A percentile compares a stretch with the other conserved stretches of the same genome.
These are phyloP conservation scores for Raffaelea deltoideospora DNA, from an alignment of 2,329 filamentous ascomycete species.

Conservation along the genomic window DNA sequence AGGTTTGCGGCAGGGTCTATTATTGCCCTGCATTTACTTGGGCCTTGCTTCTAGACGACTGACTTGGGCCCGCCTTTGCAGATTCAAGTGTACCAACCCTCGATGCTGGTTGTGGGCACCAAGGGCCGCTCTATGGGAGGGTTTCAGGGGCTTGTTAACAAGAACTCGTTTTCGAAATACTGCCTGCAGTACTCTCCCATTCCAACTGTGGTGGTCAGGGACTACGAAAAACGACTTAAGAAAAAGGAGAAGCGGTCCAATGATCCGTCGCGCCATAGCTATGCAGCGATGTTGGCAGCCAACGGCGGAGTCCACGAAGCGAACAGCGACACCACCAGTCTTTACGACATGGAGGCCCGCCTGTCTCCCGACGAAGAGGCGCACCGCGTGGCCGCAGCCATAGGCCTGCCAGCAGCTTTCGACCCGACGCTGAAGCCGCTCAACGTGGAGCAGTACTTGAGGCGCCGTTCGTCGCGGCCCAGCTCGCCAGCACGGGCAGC, in stretches of 20 bases:
- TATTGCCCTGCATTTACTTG: neutral
- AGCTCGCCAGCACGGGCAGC: slow-evolving; percentile 5
- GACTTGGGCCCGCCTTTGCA: slow-evolving; percentile 19
- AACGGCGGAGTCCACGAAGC: slow-evolving; percentile 41
- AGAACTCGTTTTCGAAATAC: slow-evolving; percentile 84
- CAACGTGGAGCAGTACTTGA: slow-evolving; percentile 13
- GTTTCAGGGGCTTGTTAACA: slow-evolving; percentile 69
- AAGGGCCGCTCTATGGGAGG: slow-evolving; percentile 72
- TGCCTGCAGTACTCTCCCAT: slow-evolving; percentile 88
- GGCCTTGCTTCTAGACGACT: neutral
- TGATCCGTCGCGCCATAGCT: slow-evolving; percentile 61
- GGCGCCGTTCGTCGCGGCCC: slow-evolving; percentile 7
- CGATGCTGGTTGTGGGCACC: slow-evolving; percentile 81
- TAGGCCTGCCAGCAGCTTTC: slow-evolving; percentile 46
- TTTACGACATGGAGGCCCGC: slow-evolving; percentile 38
- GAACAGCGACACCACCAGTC: slow-evolving; percentile 35
- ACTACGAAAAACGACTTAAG: slow-evolving; percentile 73
- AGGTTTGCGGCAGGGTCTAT: neutral
- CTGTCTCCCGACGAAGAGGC: slow-evolving; percentile 47
- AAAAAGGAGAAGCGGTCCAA: slow-evolving; percentile 75
- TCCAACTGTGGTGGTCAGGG: slow-evolving; percentile 81
- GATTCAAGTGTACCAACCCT: slow-evolving; percentile 86
- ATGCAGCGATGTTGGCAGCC: slow-evolving; percentile 61
- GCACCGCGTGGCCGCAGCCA: slow-evolving; percentile 46
- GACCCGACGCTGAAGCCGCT: slow-evolving; percentile 49